These are phyloP conservation scores for Podospora pseudopauciseta DNA, from an alignment of 495 filamentous ascomycete genomes.

Conservation along the genomic window DNA sequence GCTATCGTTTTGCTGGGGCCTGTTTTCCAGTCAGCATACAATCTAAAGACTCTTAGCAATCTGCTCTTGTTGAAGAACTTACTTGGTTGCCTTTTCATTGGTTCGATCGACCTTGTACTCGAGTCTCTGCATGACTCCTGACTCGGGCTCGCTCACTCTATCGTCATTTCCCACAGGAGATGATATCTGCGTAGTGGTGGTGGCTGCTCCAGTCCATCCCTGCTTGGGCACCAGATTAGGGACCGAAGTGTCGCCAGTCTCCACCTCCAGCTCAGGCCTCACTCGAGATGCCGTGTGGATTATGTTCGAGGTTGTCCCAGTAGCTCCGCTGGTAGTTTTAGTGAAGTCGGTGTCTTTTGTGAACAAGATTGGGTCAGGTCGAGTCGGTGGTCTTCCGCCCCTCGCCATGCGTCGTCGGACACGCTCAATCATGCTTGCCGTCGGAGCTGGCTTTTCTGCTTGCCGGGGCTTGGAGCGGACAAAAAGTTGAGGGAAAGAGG, in stretches of 20 bases:
- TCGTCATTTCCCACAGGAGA: not conserved
- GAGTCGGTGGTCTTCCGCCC: not conserved
- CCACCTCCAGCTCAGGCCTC: not conserved
- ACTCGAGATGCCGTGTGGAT: not conserved
- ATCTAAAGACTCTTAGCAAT: too few relatives aligned
- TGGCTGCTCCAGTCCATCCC: not conserved
- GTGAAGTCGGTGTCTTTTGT: not conserved
- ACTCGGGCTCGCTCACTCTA: not conserved
- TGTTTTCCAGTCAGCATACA: too few relatives aligned
- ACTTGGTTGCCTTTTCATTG: not conserved
- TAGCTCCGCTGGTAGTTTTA: not conserved
- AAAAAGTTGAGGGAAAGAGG: conserved; percentile 18
- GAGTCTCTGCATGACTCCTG: not conserved
- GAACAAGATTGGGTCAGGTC: not conserved
- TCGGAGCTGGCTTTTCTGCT: not conserved
- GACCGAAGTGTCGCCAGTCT: not conserved
- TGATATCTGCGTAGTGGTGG: not conserved
- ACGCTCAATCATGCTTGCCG: not conserved
- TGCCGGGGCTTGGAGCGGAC: not conserved
- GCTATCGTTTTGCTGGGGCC: too few relatives aligned
- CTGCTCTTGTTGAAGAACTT: too few relatives aligned
- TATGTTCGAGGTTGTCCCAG: not conserved
- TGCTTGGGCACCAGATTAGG: not conserved
- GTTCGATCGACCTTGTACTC: not conserved
- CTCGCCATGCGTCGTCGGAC: not conserved